Evolutionary conservation across 192 early-diverging fungal genomes (phyloP), one percentile per base, ranked within the genome.

Genomic region (Cetraspora pellucida): DNA sequence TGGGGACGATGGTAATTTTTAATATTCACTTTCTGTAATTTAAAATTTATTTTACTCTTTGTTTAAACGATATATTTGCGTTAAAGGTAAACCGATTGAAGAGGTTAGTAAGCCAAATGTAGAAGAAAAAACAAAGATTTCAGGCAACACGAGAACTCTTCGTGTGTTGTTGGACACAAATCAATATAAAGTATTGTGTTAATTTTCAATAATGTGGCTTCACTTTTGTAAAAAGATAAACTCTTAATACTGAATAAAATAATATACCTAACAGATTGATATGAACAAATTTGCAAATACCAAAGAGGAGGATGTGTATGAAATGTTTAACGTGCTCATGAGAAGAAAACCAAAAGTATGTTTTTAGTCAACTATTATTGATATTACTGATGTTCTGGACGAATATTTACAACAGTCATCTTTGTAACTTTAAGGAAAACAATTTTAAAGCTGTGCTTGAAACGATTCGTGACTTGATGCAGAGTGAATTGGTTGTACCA

Each of bases 391-490:
- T 23, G 21, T 66, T 44, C 6, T n/a, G 14, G 1, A 44, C 10
- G 14, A 6, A 8, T 49, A 16, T 25, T 16, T 27, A 17, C 27
- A 19, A 46, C 46, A 8, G 25, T 11, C 47, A 47, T 47, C 9
- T 11, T 46, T 25, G 25, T 27, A 4, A 27, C 10, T 66, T 19
- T 21, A 85, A 93, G 77, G 96, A 97, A 83, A 98, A 94, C 84
- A 97, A 96, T 81, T 97, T 98, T 78, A 95, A 94, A 80, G 89
- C 92, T 2, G 93, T 97, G 3, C 80, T 98, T 60, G 96, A 97
- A 73, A 92, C 94, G 0, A 90, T 98, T 52, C 92, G 96, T 37
- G 94, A 94, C 63, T 81, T 97, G 75, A 92, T 96, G 90, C 88
- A 93, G 81, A 91, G 86, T 77, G 91, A 94, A 28, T 61, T 91